Percentiles rank a stretch among this genome's conserved stretches.
Evolutionary conservation across 1,284 basidiomycete genomes (phyloP).

Genomic region (Pseudozyma sp.): DNA sequence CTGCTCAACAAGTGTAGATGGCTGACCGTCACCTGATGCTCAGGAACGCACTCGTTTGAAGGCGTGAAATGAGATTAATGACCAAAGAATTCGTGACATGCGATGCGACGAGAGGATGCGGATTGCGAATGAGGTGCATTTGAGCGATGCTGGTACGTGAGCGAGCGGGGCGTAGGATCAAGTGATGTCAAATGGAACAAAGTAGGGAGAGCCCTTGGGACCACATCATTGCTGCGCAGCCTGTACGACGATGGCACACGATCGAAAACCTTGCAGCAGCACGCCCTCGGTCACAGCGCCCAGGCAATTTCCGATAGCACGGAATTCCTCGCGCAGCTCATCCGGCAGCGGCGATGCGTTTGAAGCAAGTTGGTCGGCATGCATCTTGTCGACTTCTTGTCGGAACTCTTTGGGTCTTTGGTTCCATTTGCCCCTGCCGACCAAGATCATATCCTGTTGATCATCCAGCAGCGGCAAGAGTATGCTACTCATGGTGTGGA

Average conservation of each 20-base stretch:
- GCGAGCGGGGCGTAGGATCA: no score
- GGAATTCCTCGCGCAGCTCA: slow-evolving; percentile 21
- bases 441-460: slow-evolving; percentile 38
- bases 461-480: slow-evolving; percentile 28
- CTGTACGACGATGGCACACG: slow-evolving; percentile 25
- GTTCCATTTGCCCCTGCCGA: slow-evolving; percentile 49
- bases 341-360: slow-evolving; percentile 4
- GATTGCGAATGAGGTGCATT: no score
- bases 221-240: slow-evolving; percentile 20
- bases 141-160: no score
- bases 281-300: slow-evolving; percentile 42
- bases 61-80: no score
- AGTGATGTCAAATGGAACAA: not conserved
- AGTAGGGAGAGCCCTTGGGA: not conserved
- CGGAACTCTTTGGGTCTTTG: slow-evolving; percentile 45
- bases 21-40: no score
- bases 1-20: no score
- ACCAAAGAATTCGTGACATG: no score
- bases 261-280: slow-evolving; percentile 14
- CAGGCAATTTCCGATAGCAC: slow-evolving; percentile 32
- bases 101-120: no score
- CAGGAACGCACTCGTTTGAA: no score
- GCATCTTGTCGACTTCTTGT: slow-evolving; percentile 34
- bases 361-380: slow-evolving; percentile 6
- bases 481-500: slow-evolving; percentile 18